Evolutionary conservation across 2,329 filamentous ascomycete species (phyloP).

Genomic region (Gremmenia infestans): DNA sequence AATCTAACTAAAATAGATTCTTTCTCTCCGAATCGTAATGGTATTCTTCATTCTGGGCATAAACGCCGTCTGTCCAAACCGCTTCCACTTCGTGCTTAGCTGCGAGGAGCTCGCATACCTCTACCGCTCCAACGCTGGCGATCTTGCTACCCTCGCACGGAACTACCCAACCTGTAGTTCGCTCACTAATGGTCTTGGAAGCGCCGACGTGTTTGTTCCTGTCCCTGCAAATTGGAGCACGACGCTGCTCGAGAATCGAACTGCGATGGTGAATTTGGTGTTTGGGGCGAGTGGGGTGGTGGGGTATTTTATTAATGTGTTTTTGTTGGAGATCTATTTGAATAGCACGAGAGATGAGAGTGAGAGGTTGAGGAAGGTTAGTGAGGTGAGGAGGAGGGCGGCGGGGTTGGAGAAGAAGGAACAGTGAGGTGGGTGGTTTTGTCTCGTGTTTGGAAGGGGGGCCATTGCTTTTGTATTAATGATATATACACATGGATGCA

Average conservation of each 20-base stretch:
- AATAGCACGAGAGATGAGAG: constrained; percentile 3
- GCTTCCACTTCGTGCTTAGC: not conserved
- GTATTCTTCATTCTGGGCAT: not conserved
- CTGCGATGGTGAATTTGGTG: constrained; percentile 2
- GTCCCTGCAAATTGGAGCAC: constrained; percentile 1
- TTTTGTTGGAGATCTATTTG: constrained; percentile 6
- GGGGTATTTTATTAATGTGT: constrained; percentile 2
- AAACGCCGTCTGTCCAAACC: not conserved
- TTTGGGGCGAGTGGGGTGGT: constrained; percentile 7
- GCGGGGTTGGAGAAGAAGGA: not conserved
- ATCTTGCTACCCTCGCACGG: not conserved
- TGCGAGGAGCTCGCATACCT: constrained; percentile 10
- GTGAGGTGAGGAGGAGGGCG: constrained; percentile 5
- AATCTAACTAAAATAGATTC: constrained; percentile 5
- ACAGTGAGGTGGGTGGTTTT: not conserved
- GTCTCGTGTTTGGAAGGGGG: too few relatives aligned
- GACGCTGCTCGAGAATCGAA: not conserved
- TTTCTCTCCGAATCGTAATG: constrained; percentile 7
- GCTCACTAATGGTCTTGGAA: not conserved
- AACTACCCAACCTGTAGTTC: constrained; percentile 5
- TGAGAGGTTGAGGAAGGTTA: constrained; percentile 8
- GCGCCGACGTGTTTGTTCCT: not conserved
- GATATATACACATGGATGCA: too few relatives aligned
- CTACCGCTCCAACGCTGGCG: not conserved
- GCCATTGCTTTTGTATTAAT: too few relatives aligned